Evolutionary conservation across 2,329 filamentous ascomycete species (phyloP), one percentile per base, ranked within the genome.

Genomic region (Stagonosporopsis tanaceti): DNA sequence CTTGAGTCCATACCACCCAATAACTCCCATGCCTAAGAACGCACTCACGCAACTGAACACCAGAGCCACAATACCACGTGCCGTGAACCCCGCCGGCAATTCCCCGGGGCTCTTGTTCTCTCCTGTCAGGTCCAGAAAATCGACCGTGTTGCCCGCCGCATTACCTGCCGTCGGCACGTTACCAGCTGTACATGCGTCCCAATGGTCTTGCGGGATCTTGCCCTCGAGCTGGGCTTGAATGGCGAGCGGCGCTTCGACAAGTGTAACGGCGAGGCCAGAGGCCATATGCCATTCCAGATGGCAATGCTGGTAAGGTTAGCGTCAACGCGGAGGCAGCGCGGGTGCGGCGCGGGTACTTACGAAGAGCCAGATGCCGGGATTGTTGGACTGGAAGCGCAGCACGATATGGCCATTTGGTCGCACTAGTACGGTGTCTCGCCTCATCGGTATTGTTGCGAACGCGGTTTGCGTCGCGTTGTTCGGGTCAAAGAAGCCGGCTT

Each of bases 41-140:
- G 90, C 92, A 15, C 84, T 83, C 3, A 93, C 61, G 61, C 84
- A 85, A 68, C 88, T 91, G 70, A 94, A 91, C 2, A 88, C 87
- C 64, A 95, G 77, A 11, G 91, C 91, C 1, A 92, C 84, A 40
- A 90, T 89, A 7, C 91, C 92, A 34, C 83, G 82, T 0, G 87
- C 74, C 0, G 88, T 91, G 72, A 93, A 93, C 0, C 91, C 91
- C 1, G 78, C 81, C 0, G 90, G 90, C 15, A 94, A 70, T 40
- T 78, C 81, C 0, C 74, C 75, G 0, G 86, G 83, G 2, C 82
- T 80, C 34, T 70, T 76, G 53, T 87, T 88, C 72, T 89, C 68
- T 8, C 74, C 74, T 0, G 15, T 62, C 37, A 77, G 34, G 61
- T 95, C 85, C 6, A 91, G 76, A 8, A 86, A 77, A 63, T 94